These are phyloP conservation scores for Fraxinus baroniana DNA, from an alignment of 305 asterid species.

Conservation along the genomic window DNA sequence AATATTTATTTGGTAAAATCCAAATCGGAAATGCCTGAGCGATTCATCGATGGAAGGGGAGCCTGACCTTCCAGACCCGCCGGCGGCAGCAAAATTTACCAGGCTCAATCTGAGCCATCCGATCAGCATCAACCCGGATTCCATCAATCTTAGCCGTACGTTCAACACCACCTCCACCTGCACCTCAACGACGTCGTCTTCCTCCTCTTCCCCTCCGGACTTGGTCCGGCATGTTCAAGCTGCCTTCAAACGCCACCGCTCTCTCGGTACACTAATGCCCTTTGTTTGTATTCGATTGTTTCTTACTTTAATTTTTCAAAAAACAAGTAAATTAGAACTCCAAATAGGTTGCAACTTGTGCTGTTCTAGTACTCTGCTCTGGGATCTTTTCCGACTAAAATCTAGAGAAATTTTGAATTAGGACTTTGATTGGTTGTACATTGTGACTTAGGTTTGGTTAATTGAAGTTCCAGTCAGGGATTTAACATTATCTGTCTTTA, in stretches of 20 bases:
- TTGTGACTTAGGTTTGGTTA: neutral
- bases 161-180: slow-evolving; percentile 45
- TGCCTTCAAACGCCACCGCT: slow-evolving; percentile 76
- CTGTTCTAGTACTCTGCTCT: neutral
- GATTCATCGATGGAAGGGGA: slow-evolving; percentile 79
- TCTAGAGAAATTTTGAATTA: neutral
- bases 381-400: neutral
- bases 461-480: neutral
- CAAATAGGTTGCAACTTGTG: slow-evolving; percentile 7
- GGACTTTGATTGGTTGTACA: neutral
- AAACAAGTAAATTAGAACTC: neutral
- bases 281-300: neutral
- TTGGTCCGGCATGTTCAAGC: slow-evolving; percentile 68
- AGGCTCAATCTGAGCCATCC: slow-evolving; percentile 52
- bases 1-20: neutral
- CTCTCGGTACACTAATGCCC: slow-evolving; percentile 44
- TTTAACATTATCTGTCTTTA: neutral
- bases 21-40: slow-evolving; percentile 49
- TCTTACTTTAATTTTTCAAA: neutral
- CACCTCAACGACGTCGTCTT: slow-evolving; percentile 57
- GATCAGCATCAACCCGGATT: slow-evolving; percentile 52
- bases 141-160: slow-evolving; percentile 44
- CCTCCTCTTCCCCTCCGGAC: slow-evolving; percentile 68
- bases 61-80: slow-evolving; percentile 72
- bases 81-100: slow-evolving; percentile 39